A percentile compares a stretch with the other conserved stretches of the same genome.
Conservation (phyloP, 345 rosid genomes). For the Euphorbia lathyris region DNA sequence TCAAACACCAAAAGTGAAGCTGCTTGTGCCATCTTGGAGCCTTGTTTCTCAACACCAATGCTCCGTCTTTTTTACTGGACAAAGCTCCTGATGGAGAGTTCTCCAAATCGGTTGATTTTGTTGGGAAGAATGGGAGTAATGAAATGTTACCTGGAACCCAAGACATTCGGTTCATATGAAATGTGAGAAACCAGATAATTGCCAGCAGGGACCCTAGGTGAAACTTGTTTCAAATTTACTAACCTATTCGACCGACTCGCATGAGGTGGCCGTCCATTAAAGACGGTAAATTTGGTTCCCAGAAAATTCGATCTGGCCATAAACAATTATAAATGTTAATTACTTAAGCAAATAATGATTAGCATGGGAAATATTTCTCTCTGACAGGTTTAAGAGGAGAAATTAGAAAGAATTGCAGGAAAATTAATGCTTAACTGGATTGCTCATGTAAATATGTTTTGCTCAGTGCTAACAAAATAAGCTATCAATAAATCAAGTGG, state of each 20-base stretch:
- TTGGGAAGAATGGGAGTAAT: constrained; percentile 23
- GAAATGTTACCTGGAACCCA: constrained; percentile 32
- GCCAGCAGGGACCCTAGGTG: constrained; percentile 34
- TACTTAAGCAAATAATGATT: not conserved
- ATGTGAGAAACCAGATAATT: constrained; percentile 29
- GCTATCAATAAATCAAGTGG: too few relatives aligned
- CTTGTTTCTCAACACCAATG: constrained; percentile 24
- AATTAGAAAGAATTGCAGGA: too few relatives aligned
- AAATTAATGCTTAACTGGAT: too few relatives aligned
- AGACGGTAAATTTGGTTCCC: constrained; percentile 34
- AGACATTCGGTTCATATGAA: constrained; percentile 32
- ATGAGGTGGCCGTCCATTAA: constrained; percentile 34
- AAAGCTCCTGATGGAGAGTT: constrained; percentile 19
- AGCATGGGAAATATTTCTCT: too few relatives aligned
- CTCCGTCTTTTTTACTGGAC: too few relatives aligned
- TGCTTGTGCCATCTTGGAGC: constrained; percentile 36
- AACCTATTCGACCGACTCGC: constrained; percentile 32
- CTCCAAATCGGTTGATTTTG: constrained; percentile 21
- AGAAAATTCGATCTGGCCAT: constrained; percentile 31
- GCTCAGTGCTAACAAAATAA: too few relatives aligned
- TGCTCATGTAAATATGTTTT: too few relatives aligned
- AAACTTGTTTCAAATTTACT: constrained; percentile 32
- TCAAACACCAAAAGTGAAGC: constrained; percentile 35
- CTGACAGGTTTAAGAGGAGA: too few relatives aligned
- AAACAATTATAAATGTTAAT: not conserved